Percentiles rank a stretch among this genome's conserved stretches.
phyloP scores from a whole-genome alignment of 306 rosid genomes.

The Medicago lupulina region DNA sequence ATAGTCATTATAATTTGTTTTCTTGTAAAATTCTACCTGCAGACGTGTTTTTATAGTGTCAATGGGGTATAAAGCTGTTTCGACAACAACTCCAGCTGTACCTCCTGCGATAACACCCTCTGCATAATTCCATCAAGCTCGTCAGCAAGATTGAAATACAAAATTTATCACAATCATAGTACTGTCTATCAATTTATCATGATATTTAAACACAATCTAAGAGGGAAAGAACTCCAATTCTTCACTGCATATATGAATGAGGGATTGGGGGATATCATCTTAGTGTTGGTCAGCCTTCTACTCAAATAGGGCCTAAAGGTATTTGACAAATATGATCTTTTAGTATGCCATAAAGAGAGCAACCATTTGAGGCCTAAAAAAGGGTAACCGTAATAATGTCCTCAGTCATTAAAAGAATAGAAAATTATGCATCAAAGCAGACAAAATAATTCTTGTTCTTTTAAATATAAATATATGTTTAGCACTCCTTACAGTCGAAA shows the following conservation, averaged over 20 bases:
- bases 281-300: slow-evolving; percentile 20
- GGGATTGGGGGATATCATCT: slow-evolving; percentile 17
- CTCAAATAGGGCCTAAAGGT: not conserved
- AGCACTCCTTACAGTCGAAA: too few species aligned
- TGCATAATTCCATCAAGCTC: slow-evolving; percentile 59
- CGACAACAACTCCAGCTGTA: slow-evolving; percentile 94
- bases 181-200: slow-evolving; percentile 1
- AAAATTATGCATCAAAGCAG: slow-evolving; percentile 9
- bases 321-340: slow-evolving; percentile 18
- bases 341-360: slow-evolving; percentile 14
- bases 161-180: slow-evolving; percentile 22
- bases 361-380: not conserved
- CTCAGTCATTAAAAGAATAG: not conserved
- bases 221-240: not conserved
- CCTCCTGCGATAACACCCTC: slow-evolving; percentile 96
- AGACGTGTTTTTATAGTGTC: slow-evolving; percentile 97
- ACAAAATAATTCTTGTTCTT: slow-evolving; percentile 8
- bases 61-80: slow-evolving; percentile 92
- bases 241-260: slow-evolving; percentile 34
- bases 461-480: not conserved
- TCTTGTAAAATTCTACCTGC: slow-evolving; percentile 69
- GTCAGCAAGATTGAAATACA: slow-evolving; percentile 41
- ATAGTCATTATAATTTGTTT: slow-evolving; percentile 20
- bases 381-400: not conserved
- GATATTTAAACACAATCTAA: slow-evolving; percentile 14